A percentile compares a stretch with the other conserved stretches of the same genome.
These are phyloP conservation scores for Zoysia matrella DNA, from an alignment of 202 grass and related monocot genomes.

Conservation along the genomic window DNA sequence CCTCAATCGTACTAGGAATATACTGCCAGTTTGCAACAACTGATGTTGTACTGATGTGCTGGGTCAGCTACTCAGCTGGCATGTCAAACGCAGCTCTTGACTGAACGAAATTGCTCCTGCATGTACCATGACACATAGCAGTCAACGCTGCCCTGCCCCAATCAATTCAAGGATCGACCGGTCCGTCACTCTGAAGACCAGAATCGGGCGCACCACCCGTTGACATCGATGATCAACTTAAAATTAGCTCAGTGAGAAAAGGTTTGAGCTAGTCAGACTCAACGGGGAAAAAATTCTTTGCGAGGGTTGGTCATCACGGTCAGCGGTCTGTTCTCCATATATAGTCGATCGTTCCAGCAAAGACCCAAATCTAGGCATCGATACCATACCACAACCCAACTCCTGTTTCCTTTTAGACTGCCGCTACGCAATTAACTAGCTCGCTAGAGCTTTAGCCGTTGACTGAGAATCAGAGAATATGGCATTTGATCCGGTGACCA, in stretches of 20 bases:
- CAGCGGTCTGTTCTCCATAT: conserved; percentile 38
- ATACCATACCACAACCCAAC: conserved; percentile 1
- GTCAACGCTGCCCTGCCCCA: neutral
- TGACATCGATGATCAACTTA: conserved; percentile 50
- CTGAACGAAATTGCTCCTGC: conserved; percentile 35
- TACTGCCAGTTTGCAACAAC: conserved; percentile 8
- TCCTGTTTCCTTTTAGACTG: neutral
- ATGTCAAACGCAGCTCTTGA: conserved; percentile 31
- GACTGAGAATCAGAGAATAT: conserved; percentile 5
- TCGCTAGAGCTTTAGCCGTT: neutral
- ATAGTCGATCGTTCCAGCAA: conserved; percentile 12
- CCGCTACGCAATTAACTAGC: neutral
- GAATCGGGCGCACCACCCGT: neutral
- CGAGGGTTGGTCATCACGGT: neutral
- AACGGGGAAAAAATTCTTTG: neutral
- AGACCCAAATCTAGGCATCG: neutral
- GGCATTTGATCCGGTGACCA: conserved; percentile 28
- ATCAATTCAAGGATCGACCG: conserved; percentile 11
- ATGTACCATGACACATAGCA: conserved; percentile 10
- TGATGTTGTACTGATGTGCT: neutral
- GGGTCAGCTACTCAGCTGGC: neutral
- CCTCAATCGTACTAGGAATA: neutral
- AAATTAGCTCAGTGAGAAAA: neutral
- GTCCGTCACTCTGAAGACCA: conserved; percentile 35
- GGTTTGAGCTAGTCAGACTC: conserved; percentile 43